phyloP scores from a whole-genome alignment of 805 yeast species.

The Lipomyces spencermartinsiae region DNA sequence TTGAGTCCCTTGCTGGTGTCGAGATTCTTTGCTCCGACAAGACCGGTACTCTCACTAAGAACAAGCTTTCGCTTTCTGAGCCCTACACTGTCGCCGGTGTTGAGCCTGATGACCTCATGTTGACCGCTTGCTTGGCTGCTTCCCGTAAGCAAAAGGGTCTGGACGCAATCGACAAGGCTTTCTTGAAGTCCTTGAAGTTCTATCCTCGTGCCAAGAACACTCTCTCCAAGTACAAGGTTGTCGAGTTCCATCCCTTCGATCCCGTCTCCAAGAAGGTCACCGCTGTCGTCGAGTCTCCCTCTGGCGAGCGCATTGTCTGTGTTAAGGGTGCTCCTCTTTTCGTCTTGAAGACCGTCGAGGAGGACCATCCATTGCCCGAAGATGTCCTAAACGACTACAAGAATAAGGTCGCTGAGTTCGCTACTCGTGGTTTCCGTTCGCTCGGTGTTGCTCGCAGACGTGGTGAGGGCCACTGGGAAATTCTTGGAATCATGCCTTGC shows the following conservation, averaged over 20 bases:
- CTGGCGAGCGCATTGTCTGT: conserved; percentile 92
- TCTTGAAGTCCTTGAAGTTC: conserved; percentile 83
- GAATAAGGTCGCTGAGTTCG: conserved; percentile 96
- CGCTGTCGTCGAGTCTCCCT: conserved; percentile 94
- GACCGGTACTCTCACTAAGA: conserved; percentile 97
- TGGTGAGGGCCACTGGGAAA: conserved; percentile 98
- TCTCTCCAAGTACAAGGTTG: conserved; percentile 89
- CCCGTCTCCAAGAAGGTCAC: conserved; percentile 97
- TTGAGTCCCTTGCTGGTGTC: conserved; percentile 97
- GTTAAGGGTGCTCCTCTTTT: conserved; percentile 98
- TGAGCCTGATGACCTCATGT: conserved; percentile 93
- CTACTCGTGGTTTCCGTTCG: conserved; percentile 98
- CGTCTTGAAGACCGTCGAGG: conserved; percentile 95
- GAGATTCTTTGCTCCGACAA: conserved; percentile 97
- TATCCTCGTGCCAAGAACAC: conserved; percentile 95
- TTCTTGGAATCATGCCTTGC: conserved; percentile 97
- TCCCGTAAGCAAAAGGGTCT: conserved; percentile 98
- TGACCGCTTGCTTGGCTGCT: conserved; percentile 97
- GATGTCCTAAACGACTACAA: conserved; percentile 92
- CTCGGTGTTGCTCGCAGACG: conserved; percentile 98
- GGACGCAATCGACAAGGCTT: conserved; percentile 96
- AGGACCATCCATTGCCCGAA: conserved; percentile 95
- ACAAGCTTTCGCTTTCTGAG: conserved; percentile 93
- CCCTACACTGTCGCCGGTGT: conserved; percentile 99
- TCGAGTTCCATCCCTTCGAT: conserved; percentile 96